A percentile compares a stretch with the other conserved stretches of the same genome.
Conservation (phyloP, 78 protist genomes). For the Speleostelium caveatum region DNA sequence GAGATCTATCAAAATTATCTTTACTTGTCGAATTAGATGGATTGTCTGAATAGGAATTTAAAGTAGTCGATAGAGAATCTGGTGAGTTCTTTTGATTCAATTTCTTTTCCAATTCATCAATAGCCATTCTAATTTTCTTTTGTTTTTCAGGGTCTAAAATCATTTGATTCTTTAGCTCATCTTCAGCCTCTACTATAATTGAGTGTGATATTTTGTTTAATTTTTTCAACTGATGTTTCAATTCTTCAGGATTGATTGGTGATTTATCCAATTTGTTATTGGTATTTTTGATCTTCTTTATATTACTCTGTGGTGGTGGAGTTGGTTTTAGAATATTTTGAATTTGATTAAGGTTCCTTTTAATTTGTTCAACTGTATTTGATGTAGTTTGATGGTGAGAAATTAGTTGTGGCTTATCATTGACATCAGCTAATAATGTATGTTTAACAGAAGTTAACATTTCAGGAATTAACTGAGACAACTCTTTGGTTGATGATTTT, state of each 20-base stretch:
- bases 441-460: slow-evolving; percentile 35
- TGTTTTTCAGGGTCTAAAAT: slow-evolving; percentile 18
- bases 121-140: slow-evolving; percentile 33
- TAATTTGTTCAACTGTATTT: slow-evolving; percentile 18
- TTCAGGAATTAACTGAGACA: slow-evolving; percentile 37
- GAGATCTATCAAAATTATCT: slow-evolving; percentile 1
- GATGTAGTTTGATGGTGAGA: background rate
- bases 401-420: slow-evolving; percentile 6
- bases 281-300: too few species aligned
- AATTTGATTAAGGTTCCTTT: slow-evolving; percentile 17
- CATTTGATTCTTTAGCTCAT: background rate
- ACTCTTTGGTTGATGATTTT: too few species aligned
- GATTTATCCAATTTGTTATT: too few species aligned
- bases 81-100: background rate
- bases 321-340: too few species aligned
- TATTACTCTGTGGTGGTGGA: too few species aligned
- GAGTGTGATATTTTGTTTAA: background rate
- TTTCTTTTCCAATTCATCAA: slow-evolving; percentile 20
- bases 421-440: slow-evolving; percentile 30
- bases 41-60: background rate
- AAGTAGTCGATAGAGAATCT: background rate
- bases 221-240: slow-evolving; percentile 4
- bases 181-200: background rate
- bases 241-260: background rate
- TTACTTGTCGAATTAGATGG: background rate